A percentile compares a stretch with the other conserved stretches of the same genome.
Evolutionary conservation across 2,329 filamentous ascomycete species (phyloP).

Genomic region (Reticulascus tulasneorum): DNA sequence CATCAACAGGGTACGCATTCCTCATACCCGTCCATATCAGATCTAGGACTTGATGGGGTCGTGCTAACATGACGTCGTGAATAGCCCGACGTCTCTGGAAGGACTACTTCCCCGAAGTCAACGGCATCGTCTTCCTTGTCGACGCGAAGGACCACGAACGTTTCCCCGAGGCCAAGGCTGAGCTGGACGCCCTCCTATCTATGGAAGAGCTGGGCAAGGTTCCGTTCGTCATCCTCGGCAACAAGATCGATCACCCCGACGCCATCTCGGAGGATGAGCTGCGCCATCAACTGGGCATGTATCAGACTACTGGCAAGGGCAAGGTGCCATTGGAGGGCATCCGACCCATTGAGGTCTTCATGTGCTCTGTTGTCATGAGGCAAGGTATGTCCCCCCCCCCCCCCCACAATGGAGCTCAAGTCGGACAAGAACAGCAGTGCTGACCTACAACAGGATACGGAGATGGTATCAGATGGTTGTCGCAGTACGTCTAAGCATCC

Average conservation of each 20-base stretch:
- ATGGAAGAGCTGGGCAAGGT: conserved; percentile 98
- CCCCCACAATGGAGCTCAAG: not conserved
- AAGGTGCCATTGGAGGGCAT: conserved; percentile 91
- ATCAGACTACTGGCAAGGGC: conserved; percentile 95
- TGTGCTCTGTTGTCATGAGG: conserved; percentile 98
- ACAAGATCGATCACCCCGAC: conserved; percentile 99
- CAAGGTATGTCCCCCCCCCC: conserved; percentile 67
- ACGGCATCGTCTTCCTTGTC: conserved; percentile 95
- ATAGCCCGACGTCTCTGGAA: conserved; percentile 93
- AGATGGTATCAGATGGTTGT: conserved; percentile 87
- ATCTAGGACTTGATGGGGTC: no score
- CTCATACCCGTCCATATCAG: no score
- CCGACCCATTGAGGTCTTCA: conserved; percentile 93
- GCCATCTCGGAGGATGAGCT: conserved; percentile 95
- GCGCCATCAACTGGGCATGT: conserved; percentile 85
- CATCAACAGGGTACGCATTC: no score
- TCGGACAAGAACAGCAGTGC: not conserved
- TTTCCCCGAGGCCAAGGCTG: conserved; percentile 89
- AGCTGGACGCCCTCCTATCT: conserved; percentile 88
- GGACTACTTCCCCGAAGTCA: conserved; percentile 95
- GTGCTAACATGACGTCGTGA: no score
- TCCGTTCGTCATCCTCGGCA: conserved; percentile 91
- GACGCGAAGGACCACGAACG: conserved; percentile 97
- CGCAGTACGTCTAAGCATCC: conserved; percentile 74
- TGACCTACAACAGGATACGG: conserved; percentile 61